Evolutionary conservation across 2,329 filamentous ascomycete species (phyloP).

Genomic region (Monascus ruber): DNA sequence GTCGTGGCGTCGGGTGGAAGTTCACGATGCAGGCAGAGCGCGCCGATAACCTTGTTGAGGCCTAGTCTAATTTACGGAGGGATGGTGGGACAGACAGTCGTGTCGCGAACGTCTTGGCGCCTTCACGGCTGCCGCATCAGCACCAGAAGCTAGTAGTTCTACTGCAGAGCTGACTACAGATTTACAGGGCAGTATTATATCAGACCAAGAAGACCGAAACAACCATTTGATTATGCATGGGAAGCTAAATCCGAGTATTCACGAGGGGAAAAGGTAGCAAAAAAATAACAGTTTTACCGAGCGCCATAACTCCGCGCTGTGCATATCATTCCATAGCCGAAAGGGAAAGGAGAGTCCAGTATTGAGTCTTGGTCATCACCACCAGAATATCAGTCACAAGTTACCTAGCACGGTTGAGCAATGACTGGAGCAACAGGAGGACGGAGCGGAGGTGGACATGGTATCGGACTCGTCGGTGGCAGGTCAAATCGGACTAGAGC

Average conservation of each 20-base stretch:
- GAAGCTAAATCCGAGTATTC: conserved; percentile 9
- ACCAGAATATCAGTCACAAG: too few species aligned
- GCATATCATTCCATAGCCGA: conserved; percentile 20
- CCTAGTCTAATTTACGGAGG: too few species aligned
- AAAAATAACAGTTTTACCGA: conserved; percentile 14
- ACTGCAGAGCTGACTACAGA: too few species aligned
- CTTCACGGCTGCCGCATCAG: not conserved
- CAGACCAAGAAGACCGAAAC: not conserved
- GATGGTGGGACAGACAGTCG: conserved; percentile 1
- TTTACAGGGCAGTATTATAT: too few species aligned
- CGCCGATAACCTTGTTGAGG: not conserved
- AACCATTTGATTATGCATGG: conserved; percentile 5
- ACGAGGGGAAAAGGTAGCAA: conserved; percentile 4
- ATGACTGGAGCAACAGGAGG: not conserved
- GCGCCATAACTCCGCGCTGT: conserved; percentile 34
- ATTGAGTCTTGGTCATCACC: not conserved
- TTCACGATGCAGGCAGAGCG: not conserved
- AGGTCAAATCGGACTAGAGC: too few species aligned
- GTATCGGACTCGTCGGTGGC: too few species aligned
- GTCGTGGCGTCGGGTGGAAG: not conserved
- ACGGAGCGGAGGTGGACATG: not conserved
- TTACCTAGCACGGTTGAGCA: not conserved
- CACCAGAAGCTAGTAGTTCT: too few species aligned
- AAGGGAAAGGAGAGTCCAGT: conserved; percentile 1
- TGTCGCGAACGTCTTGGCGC: not conserved